Evolutionary conservation across 148 eudicot species (phyloP).

Genomic region (Talinum fruticosum): DNA sequence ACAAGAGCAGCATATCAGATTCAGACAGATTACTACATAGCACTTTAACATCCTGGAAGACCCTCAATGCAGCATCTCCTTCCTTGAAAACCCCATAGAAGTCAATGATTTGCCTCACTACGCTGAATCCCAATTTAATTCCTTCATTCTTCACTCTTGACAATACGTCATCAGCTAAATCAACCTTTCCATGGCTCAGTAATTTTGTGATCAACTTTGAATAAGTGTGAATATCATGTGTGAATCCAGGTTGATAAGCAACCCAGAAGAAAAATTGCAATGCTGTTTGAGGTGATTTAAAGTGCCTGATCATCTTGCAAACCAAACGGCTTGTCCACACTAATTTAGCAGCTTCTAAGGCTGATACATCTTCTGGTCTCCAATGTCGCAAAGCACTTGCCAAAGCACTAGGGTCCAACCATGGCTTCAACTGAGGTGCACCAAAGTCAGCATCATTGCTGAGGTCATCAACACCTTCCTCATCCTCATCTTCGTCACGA

Average conservation of each 20-base stretch:
- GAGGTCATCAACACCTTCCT: constrained; percentile 28
- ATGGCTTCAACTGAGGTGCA: constrained; percentile 62
- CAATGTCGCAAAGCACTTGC: constrained; percentile 70
- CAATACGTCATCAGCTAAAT: constrained; percentile 57
- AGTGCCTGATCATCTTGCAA: constrained; percentile 71
- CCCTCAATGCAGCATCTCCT: constrained; percentile 64
- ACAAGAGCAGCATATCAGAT: constrained; percentile 43
- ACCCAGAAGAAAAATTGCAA: constrained; percentile 86
- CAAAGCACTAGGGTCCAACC: constrained; percentile 88
- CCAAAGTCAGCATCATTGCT: constrained; percentile 25
- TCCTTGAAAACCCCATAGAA: constrained; percentile 57
- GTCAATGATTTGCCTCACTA: constrained; percentile 59
- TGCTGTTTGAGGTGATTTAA: constrained; percentile 69
- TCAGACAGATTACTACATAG: constrained; percentile 51
- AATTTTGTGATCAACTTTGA: constrained; percentile 60
- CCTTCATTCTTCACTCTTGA: constrained; percentile 48
- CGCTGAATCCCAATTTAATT: constrained; percentile 53
- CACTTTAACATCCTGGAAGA: constrained; percentile 46
- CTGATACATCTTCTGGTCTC: constrained; percentile 62
- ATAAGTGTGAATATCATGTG: constrained; percentile 73
- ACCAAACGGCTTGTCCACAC: constrained; percentile 88
- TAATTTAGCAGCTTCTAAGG: constrained; percentile 67
- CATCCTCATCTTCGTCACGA: constrained; percentile 37
- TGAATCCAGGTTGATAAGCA: constrained; percentile 63
- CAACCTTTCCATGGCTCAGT: constrained; percentile 49